Base-by-base conservation (phyloP, 345 rosid genomes). In the Gynandropsis gynandra region DNA sequence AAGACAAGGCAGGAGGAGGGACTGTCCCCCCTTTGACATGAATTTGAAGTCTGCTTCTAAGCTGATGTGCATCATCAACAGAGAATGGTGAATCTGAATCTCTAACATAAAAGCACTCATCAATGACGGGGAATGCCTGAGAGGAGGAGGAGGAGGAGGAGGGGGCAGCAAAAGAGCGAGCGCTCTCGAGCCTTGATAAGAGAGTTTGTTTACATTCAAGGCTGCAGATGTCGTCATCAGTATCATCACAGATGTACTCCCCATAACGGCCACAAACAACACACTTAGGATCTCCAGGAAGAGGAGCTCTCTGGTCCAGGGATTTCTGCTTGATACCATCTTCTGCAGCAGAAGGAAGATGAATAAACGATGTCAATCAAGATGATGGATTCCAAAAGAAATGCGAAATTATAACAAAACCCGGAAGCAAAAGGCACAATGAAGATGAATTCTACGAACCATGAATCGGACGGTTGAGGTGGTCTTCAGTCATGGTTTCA, bases 211-310 rank as follows among this genome's bases (percentile, higher is more conserved):
- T 84, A 69, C 98, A 87, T 61, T 90, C 85, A 76, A 87, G 70
- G 68, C 92, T 87, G 72, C 98, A 90, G 55, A 90, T 46, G 72
- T 87, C 98, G 39, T 79, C 89, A 63, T 82, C 82, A 14, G 98
- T 90, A 70, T 80, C 64, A 65, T 82, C 83, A 59, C 95, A 84
- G 43, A 87, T 80, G 63, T 87, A 87, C 65, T 90, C 96, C 10
- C 98, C 98, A 62, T 87, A 87, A 52, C 82, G 87, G 42, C 89
- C 63, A 45, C 92, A 90, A 20, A 82, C 64, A 44, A 74, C 83
- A 69, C 96, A 90, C 63, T 45, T 67, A 37, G 92, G 96, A 46
- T 90, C 98, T 12, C 67, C 87, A 0, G 71, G 63, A 52, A 83
- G 61, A 70, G 89, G 81, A 11, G 59, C 69, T 70, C 96, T 78